These are phyloP conservation scores for Eimeria zaria DNA, from an alignment of 169 alveolate genomes.

Conservation along the genomic window DNA sequence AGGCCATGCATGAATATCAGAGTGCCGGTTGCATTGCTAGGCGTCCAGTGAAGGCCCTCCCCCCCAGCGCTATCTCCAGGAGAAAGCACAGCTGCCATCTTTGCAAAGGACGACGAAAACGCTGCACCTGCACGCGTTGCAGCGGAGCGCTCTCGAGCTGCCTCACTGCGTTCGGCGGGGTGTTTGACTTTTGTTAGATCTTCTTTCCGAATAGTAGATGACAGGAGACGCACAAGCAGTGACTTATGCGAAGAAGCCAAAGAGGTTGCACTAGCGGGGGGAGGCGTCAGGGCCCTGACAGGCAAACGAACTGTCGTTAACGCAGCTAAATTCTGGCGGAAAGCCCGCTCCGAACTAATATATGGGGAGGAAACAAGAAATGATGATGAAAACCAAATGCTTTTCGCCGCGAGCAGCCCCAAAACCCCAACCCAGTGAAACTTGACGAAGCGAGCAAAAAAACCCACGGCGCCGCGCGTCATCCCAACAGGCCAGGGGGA, in stretches of 20 bases:
- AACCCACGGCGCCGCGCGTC: conserved; percentile 16
- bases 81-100: conserved; percentile 37
- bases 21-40: conserved; percentile 41
- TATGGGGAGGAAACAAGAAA: neutral
- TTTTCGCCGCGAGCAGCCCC: conserved; percentile 17
- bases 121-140: conserved; percentile 21
- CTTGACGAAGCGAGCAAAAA: neutral
- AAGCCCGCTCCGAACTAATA: neutral
- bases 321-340: conserved; percentile 1
- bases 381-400: neutral
- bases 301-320: conserved; percentile 7
- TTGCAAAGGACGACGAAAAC: neutral
- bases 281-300: neutral
- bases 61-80: conserved; percentile 55
- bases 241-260: neutral
- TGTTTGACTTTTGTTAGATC: neutral
- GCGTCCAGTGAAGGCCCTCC: conserved; percentile 66
- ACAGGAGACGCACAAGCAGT: conserved; percentile 35
- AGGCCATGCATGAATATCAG: conserved; percentile 82
- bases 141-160: neutral
- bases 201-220: neutral
- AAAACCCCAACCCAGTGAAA: neutral
- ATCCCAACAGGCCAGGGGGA: conserved; percentile 64
- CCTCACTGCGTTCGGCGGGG: neutral
- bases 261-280: neutral